These are phyloP conservation scores for Croton laevigatus DNA, from an alignment of 441 rosid genomes.

Conservation along the genomic window DNA sequence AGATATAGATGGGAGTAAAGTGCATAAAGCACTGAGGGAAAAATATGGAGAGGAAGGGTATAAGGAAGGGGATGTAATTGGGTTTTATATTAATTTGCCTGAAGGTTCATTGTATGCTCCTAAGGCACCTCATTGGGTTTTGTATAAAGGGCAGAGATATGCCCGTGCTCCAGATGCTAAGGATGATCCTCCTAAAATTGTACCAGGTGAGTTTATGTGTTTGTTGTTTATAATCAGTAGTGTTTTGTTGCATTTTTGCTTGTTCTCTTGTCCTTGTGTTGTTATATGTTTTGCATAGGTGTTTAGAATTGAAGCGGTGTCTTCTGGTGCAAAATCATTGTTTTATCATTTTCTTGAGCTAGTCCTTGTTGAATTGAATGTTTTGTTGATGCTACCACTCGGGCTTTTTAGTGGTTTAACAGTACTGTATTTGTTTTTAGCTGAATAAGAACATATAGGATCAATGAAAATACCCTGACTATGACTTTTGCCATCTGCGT, in stretches of 20 bases:
- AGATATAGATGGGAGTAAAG: slow-evolving; percentile 93
- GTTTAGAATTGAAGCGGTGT: not conserved
- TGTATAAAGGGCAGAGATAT: slow-evolving; percentile 92
- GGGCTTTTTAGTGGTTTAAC: not conserved
- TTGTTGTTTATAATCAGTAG: slow-evolving; percentile 10
- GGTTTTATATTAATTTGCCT: slow-evolving; percentile 83
- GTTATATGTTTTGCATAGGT: not conserved
- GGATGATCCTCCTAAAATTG: slow-evolving; percentile 77
- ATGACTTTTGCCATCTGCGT: not conserved
- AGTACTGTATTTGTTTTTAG: not conserved
- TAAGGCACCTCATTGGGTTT: slow-evolving; percentile 70
- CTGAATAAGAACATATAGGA: not conserved
- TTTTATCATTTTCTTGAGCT: not conserved
- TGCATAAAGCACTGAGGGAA: slow-evolving; percentile 88
- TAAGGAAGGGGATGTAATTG: slow-evolving; percentile 87
- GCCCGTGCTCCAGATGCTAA: slow-evolving; percentile 64
- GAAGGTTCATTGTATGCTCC: slow-evolving; percentile 77
- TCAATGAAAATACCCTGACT: not conserved
- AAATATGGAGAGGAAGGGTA: slow-evolving; percentile 88
- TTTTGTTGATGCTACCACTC: not conserved
- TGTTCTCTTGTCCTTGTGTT: not conserved
- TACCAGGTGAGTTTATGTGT: slow-evolving; percentile 57
- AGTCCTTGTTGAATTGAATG: not conserved
- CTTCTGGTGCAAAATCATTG: not conserved
- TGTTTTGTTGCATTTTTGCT: not conserved